Evolutionary conservation across 768 basidiomycete genomes (phyloP).

Genomic region (Calocybe cyanea): DNA sequence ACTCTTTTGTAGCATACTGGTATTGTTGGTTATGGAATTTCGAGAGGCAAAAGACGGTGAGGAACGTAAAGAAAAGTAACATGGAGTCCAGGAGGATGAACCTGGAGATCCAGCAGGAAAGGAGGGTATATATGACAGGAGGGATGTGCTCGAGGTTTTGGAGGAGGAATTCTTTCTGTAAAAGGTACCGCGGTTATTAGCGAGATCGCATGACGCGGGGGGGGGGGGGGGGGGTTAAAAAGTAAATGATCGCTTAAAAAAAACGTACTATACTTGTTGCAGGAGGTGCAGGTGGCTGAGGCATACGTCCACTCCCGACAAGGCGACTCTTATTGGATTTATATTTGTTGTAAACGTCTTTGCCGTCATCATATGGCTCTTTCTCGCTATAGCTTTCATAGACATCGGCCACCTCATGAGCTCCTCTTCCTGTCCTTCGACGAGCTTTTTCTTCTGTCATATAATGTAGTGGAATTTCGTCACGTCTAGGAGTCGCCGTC

Average conservation of each 20-base stretch:
- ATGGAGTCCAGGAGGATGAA: constrained; percentile 98
- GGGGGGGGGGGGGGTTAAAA: too few relatives aligned
- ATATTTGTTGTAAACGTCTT: constrained; percentile 50
- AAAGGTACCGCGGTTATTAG: too few relatives aligned
- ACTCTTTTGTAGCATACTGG: constrained; percentile 66
- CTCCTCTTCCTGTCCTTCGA: constrained; percentile 34
- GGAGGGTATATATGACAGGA: constrained; percentile 83
- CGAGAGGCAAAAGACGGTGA: constrained; percentile 89
- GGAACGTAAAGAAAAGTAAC: constrained; percentile 98
- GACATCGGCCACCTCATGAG: constrained; percentile 14
- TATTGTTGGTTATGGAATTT: constrained; percentile 98
- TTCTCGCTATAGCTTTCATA: constrained; percentile 26
- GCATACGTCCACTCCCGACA: constrained; percentile 56
- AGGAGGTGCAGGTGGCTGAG: constrained; percentile 60
- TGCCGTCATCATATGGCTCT: constrained; percentile 34
- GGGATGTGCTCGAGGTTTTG: constrained; percentile 80
- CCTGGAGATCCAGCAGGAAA: constrained; percentile 91
- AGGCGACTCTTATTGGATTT: constrained; percentile 30
- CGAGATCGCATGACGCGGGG: too few relatives aligned
- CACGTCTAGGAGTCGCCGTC: constrained; percentile 34
- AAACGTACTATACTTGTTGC: constrained; percentile 57
- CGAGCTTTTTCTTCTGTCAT: constrained; percentile 68
- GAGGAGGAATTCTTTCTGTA: constrained; percentile 67
- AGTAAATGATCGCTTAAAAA: too few relatives aligned
- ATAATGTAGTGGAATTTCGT: constrained; percentile 47